Conservation (phyloP, 495 filamentous ascomycete species). For the Daldinia grandis region DNA sequence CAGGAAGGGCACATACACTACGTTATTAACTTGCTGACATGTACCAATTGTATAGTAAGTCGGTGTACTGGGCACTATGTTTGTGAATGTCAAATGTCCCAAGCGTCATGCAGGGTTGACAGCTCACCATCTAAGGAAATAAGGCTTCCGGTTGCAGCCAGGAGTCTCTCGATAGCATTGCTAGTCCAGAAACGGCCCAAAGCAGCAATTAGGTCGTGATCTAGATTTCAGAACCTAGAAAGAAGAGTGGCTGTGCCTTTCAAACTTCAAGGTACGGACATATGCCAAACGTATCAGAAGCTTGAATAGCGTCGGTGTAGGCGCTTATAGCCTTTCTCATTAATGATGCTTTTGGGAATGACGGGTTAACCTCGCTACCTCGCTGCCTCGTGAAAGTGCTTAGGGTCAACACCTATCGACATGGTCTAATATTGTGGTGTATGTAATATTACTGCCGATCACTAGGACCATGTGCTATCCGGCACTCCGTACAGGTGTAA, state of each 20-base stretch:
- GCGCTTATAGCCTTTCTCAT: constrained; percentile 15
- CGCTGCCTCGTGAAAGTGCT: neutral
- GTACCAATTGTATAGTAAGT: too few relatives aligned
- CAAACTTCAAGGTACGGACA: neutral
- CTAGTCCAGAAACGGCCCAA: neutral
- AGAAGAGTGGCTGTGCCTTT: constrained; percentile 30
- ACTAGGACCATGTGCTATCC: neutral
- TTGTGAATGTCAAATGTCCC: neutral
- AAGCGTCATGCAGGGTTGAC: constrained; percentile 16
- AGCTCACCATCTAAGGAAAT: constrained; percentile 31
- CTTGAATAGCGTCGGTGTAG: constrained; percentile 2
- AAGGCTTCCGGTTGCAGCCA: constrained; percentile 37
- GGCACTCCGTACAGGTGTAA: neutral
- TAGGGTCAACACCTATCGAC: neutral
- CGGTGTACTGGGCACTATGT: neutral
- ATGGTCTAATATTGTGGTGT: neutral
- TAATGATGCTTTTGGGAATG: neutral
- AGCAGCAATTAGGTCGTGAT: constrained; percentile 20
- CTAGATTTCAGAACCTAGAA: constrained; percentile 7
- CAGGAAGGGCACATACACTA: neutral
- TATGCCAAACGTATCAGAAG: constrained; percentile 19
- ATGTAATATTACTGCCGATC: neutral
- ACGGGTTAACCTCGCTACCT: neutral
- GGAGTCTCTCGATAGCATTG: constrained; percentile 20
- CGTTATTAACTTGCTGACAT: neutral